Base-by-base conservation (phyloP, 495 filamentous ascomycete species). In the Aspergillus heteromorphus region DNA sequence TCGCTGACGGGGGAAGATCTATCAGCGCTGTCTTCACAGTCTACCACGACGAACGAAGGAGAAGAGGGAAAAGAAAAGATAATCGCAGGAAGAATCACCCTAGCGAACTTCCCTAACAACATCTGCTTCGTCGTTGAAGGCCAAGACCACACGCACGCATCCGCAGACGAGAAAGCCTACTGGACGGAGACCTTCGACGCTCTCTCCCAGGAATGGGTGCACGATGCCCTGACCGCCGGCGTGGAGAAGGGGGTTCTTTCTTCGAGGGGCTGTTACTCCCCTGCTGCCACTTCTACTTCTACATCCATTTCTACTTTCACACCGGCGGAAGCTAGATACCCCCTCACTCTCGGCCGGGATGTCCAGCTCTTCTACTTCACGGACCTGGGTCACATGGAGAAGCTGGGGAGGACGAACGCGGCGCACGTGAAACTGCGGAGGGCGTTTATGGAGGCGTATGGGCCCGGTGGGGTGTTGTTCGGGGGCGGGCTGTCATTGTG, bases 351-450 rank as follows among this genome's bases (percentile, higher is more conserved):
- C 20, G 65, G 63, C 48, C 56, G 59, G 10, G 68, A 63, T 31
- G 49, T 61, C 2, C 62, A 71, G 53, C 36, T 67, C 1, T 62
- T 63, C 36, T 71, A 65, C 45, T 71, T 71, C 48, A 48, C 57
- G 18, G 68, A 71, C 40, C 21, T 71, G 27, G 41, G 56, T 11
- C 49, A 62, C 29, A 64, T 71, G 60, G 60, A 65, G 41, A 38
- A 56, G 5, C 53, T 65, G 1, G 68, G 60, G 16, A 40, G 52
- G 36, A 36, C 34, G n/a, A 64, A 67, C 40, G 51, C 48, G 21
- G 53, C 60, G 0, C 68, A 71, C 62, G 62, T 65, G 1, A 30
- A 48, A 11, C 47, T 71, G 30, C 48, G 64, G 14, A 49, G 48
- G 17, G 48, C 56, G 29, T 59, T 65, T 17, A 45, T 71, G 57